Base-by-base conservation (phyloP, 1,284 basidiomycete species). In the Apiotrichum mycotoxinovorans region DNA sequence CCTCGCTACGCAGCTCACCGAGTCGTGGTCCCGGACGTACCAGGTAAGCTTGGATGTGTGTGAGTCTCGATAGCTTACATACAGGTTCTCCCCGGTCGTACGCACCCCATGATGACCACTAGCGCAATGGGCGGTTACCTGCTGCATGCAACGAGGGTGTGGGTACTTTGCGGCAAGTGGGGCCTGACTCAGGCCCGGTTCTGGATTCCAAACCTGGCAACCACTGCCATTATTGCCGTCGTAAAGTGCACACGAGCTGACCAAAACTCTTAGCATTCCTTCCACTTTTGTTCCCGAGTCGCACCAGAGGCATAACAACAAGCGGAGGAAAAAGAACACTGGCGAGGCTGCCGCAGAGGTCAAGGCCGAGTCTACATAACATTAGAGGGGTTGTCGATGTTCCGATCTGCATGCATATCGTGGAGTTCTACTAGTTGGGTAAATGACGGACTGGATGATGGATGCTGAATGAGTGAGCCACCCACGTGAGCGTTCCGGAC, bases 61-160 rank as follows among this genome's bases (percentile, higher is more conserved):
- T 5, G 44, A 26, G 51, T 53, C 30, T 30, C n/a, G 30, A 12
- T 30, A 26, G 11, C 48, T 25, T n/a, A 48, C 41, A 15, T 26
- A 20, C 54, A 83, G 81, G 88, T 94, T 12, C 80, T 99, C 20
- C 95, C 95, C 25, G 95, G 95, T 17, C 83, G 96, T 34, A 96
- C 91, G 42, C 96, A 99, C 79, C 96, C 96, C 0, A 86, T 85
- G 66, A 98, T 99, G 96, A 87, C 82, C 57, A 91, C 87, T 48
- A 88, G 89, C 18, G 91, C 89, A 1, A 87, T 88, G 3, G 93
- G 90, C 5, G 95, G 96, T 0, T 97, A 86, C 77, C 79, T 98
- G 27, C 80, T 98, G 47, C 86, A 89, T 71, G 84, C 87, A 9
- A 86, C 87, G 40, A 88, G 88, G 82, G 85, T 98, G 88, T 91